Evolutionary conservation across 1,284 basidiomycete genomes (phyloP), one percentile per base, ranked within the genome.

Genomic region (Erythrobasidium hasegawianum): DNA sequence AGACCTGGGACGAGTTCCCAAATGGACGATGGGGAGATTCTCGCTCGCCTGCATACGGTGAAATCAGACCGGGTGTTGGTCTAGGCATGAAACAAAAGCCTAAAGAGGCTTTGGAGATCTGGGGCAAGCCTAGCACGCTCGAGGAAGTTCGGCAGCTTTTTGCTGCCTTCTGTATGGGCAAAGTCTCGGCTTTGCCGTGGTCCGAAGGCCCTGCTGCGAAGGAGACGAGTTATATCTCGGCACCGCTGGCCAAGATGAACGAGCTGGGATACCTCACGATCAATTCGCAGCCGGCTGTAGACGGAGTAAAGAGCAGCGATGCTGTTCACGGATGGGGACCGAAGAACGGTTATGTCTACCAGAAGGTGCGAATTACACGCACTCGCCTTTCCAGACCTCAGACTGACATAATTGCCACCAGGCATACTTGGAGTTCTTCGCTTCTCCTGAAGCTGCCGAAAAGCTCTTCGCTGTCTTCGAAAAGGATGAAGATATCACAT

Each of bases 391-490:
- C 24, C 9, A 18, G 41, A 43, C 9, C 8, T 40, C 7, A 38
- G 11, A 16, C 38, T 55, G 41, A 33, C 27, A 47, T 41, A 20
- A 3, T 4, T 40, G 24, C 14, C 11, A 65, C 1, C 71, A 94
- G 90, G 94, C 95, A 4, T 99, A 99, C 79, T 85, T 99, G 65
- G 96, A 98, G 77, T 98, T 96, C 81, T 96, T 96, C 75, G 89
- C 91, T 26, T 83, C 84, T 41, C 87, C 90, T 1, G 79, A 83
- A 66, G 81, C 90, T 53, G 83, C 95, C 57, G 82, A 85, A 55
- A 79, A 86, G 54, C 84, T 97, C 52, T 84, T 97, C 66, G 81
- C 85, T 39, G 85, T 91, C 66, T 90, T 98, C 72, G 92, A 96
- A 77, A 83, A 61, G 1, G 90, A 97, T 75, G 84, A 85, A 65